Evolutionary conservation across 768 basidiomycete species (phyloP), one percentile per base, ranked within the genome.

Genomic region (Termitomyces sp.): DNA sequence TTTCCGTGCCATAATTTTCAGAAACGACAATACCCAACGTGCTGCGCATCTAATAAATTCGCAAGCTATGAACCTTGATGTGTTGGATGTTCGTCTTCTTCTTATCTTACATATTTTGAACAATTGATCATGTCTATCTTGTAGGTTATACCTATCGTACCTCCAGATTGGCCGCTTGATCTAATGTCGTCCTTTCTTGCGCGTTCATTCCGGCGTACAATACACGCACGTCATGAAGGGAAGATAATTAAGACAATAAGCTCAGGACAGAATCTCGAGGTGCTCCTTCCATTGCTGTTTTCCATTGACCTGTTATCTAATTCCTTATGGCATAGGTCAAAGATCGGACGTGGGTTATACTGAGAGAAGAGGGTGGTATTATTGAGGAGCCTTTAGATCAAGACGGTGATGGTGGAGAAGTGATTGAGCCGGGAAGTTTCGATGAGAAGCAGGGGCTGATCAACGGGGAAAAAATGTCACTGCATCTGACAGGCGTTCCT

Each of bases 221-320:
- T 92, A 24, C 93, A 96, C 65, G 73, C 78, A 13, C 72, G 74
- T 22, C 84, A 87, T 47, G 88, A 94, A 68, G 83, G 82, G 6
- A 79, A 83, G 66, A 87, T 96, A 53, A 69, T 94, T 57, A 95
- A 91, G 70, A 83, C 84, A 18, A 78, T 96, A 57, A 83, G 84
- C 61, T 80, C 84, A 9, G 90, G 87, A 2, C 88, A 94, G 69
- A 95, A 95, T 65, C 78, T 92, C 35, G 82, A 85, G 58, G 86
- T 84, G 60, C 22, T 64, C 60, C 16, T 55, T 51, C 38, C 32
- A 24, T n/a, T 18, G 20, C 36, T 6, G 1, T 12, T 26, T 20
- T 43, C 6, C 35, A 20, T 48, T 26, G 9, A 42, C 43, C 36
- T 8, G 16, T 30, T 20, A 33, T 56, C 43, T 26, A 26, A 54